Conservation (phyloP, 2,329 filamentous ascomycete genomes). For the Geosmithia putterillii region DNA sequence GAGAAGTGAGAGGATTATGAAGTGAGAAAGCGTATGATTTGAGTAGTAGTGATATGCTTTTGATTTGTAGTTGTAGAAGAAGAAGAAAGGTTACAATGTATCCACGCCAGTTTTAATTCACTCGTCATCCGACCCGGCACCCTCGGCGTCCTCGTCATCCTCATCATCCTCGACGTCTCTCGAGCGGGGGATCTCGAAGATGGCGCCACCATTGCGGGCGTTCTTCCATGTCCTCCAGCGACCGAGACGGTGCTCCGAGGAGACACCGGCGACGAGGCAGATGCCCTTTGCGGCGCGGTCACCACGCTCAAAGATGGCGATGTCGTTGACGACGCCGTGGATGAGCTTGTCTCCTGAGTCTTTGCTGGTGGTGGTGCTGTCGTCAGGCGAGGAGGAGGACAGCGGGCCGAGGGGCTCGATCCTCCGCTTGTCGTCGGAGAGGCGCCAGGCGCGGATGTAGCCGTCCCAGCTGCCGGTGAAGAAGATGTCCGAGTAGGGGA, state of each 20-base stretch:
- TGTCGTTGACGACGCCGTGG: slow-evolving; percentile 75
- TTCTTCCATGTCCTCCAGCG: slow-evolving; percentile 57
- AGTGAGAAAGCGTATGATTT: not conserved
- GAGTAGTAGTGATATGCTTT: not conserved
- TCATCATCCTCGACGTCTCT: slow-evolving; percentile 14
- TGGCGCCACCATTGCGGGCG: slow-evolving; percentile 71
- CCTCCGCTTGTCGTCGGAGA: slow-evolving; percentile 70
- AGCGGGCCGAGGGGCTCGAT: slow-evolving; percentile 63
- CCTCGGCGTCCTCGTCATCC: slow-evolving; percentile 14
- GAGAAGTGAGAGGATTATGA: not conserved
- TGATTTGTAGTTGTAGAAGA: no score
- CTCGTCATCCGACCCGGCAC: slow-evolving; percentile 8
- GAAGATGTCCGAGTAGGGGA: slow-evolving; percentile 85
- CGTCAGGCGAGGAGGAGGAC: slow-evolving; percentile 22
- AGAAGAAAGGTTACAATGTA: slow-evolving; percentile 2
- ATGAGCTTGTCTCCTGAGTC: slow-evolving; percentile 23
- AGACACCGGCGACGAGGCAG: slow-evolving; percentile 75
- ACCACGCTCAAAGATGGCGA: slow-evolving; percentile 76
- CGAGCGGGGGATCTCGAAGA: slow-evolving; percentile 62
- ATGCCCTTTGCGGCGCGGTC: slow-evolving; percentile 65
- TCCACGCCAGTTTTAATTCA: slow-evolving; percentile 2
- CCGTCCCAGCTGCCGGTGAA: slow-evolving; percentile 90
- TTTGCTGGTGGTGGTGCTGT: not conserved
- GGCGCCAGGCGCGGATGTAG: slow-evolving; percentile 69
- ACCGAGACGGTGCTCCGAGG: slow-evolving; percentile 75